These are phyloP conservation scores for Giardia muris DNA, from an alignment of 208 protist species.

Conservation along the genomic window DNA sequence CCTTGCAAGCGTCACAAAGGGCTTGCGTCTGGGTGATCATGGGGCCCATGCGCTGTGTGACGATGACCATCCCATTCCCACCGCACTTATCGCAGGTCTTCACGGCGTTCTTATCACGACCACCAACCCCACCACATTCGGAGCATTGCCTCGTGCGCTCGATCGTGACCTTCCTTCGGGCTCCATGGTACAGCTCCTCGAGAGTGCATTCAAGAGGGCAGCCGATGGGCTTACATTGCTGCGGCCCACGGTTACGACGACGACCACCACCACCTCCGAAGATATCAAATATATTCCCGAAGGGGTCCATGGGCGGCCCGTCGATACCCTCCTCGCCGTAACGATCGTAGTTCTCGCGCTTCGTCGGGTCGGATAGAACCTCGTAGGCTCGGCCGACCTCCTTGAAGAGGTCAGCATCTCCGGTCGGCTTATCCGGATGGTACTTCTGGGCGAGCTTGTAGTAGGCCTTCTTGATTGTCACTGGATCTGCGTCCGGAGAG, in stretches of 20 bases:
- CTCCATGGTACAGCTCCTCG: not conserved
- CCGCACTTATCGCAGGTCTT: not conserved
- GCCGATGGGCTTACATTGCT: not conserved
- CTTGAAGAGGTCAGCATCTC: constrained; percentile 70
- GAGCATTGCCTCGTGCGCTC: not conserved
- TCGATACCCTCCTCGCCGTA: constrained; percentile 1
- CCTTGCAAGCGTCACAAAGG: not conserved
- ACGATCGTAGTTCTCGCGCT: constrained; percentile 32
- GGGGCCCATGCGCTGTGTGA: not conserved
- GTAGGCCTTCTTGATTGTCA: constrained; percentile 68
- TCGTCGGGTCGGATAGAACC: constrained; percentile 52
- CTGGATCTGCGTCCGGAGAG: not conserved
- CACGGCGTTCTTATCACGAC: not conserved
- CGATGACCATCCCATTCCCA: not conserved
- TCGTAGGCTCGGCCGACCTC: constrained; percentile 65
- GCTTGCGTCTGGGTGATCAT: constrained; percentile 12
- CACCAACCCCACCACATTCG: not conserved
- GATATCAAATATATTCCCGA: not conserved
- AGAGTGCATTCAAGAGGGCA: not conserved
- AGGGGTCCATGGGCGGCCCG: not conserved
- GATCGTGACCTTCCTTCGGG: not conserved
- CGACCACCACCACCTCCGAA: constrained; percentile 4
- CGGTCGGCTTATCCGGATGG: constrained; percentile 82
- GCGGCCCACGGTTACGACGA: not conserved
- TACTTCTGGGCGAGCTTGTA: constrained; percentile 65